Conservation (phyloP, 1,284 basidiomycete species). For the Cutaneotrichosporon mucoides region DNA sequence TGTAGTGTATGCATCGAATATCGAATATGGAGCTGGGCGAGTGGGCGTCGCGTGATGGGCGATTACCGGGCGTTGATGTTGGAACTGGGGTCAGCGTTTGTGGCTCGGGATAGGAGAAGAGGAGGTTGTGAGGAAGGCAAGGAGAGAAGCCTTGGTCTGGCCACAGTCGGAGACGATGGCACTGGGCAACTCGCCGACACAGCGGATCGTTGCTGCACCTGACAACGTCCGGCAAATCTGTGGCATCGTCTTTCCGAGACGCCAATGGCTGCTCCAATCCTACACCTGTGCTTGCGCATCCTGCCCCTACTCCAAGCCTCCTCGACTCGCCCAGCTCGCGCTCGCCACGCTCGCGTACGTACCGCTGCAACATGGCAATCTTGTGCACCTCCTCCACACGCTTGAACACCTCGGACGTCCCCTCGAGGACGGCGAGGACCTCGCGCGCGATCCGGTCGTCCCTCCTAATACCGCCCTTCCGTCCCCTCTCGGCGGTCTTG, state of each 20-base stretch:
- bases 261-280: no score
- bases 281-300: no score
- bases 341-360: constrained; percentile 35
- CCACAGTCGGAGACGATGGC: no score
- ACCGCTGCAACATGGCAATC: constrained; percentile 76
- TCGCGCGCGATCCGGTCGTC: constrained; percentile 70
- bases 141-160: no score
- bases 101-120: no score
- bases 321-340: no score
- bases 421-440: constrained; percentile 63
- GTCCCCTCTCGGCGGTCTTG: constrained; percentile 55
- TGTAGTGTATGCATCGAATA: constrained; percentile 13
- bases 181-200: no score
- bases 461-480: constrained; percentile 55
- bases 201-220: no score
- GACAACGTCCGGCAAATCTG: no score
- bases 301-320: no score
- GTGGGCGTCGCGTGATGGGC: background rate
- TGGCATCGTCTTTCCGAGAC: no score
- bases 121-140: no score
- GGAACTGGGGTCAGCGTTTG: constrained; percentile 1
- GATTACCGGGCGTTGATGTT: constrained; percentile 8
- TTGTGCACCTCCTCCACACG: constrained; percentile 63
- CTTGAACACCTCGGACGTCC: constrained; percentile 56
- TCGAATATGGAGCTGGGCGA: background rate